Base-by-base conservation (phyloP, 73 alveolate species). In the Effrenium voratum region DNA sequence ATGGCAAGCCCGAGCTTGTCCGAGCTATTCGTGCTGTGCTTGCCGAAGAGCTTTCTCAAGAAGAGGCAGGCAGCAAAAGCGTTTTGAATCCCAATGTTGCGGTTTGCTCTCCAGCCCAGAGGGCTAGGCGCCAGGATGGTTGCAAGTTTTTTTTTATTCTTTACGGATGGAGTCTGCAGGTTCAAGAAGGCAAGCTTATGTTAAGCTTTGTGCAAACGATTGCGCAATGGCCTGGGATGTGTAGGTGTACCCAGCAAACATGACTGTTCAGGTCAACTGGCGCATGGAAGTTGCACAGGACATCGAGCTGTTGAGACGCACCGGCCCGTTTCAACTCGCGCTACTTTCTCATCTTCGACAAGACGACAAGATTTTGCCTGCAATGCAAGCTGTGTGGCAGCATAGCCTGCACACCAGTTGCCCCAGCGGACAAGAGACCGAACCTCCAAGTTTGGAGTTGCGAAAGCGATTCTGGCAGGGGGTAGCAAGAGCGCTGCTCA, bases 381-480 rank as follows among this genome's bases (percentile, higher is more conserved):
- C 52, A 52, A 10, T 83, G 59, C 22, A 83, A 43, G 93, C 93
- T 3, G 79, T 49, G 12, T 83, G 93, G 93, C 44, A 19, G 8
- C 93, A 83, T 19, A 83, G 93, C 45, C 52, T 83, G 93, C 93
- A 83, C 55, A 83, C 50, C 77, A 83, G 93, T 77, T 83, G 93
- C 22, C 93, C 93, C 19, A 19, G 50, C 60, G 55, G 5, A 36
- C 8, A 5, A 2, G 26, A 52, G 19, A 12, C 63, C 8, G 63
- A 52, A 52, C 63, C 63, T 19, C 63, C 19, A 19, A 8, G 8
- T 52, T 52, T 52, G 63, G 19, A 49, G 1, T 1, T 83, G 36
- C 77, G 36, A 41, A 50, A 36, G 50, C 40, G 24, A 6, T 66
- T 38, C 41, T 83, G 93, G 93, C 70, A 66, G 46, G 79, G 79